Evolutionary conservation across 768 basidiomycete genomes (phyloP).

Genomic region (Lactarius akahatsu): DNA sequence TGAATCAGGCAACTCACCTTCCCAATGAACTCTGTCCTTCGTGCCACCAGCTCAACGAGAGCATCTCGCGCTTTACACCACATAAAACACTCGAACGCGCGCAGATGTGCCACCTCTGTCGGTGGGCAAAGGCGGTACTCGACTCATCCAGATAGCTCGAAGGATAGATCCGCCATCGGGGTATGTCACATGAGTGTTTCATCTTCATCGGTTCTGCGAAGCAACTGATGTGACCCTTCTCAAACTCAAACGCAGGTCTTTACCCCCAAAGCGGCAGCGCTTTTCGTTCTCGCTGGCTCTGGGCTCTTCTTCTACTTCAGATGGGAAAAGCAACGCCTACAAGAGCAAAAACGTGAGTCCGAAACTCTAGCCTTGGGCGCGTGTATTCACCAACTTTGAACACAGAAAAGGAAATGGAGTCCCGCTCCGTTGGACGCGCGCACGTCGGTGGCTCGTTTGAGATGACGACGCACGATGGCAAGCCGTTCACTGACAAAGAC

Average conservation of each 20-base stretch:
- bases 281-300: slow-evolving; percentile 81
- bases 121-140: slow-evolving; percentile 8
- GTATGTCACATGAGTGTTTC: slow-evolving; percentile 15
- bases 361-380: neutral
- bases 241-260: slow-evolving; percentile 63
- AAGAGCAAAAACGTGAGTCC: slow-evolving; percentile 69
- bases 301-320: slow-evolving; percentile 89
- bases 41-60: slow-evolving; percentile 4
- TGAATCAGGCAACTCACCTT: slow-evolving; percentile 18
- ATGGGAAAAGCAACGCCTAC: slow-evolving; percentile 76
- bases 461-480: slow-evolving; percentile 62
- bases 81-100: neutral
- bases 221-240: neutral
- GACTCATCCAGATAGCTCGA: slow-evolving; percentile 10
- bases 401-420: slow-evolving; percentile 65
- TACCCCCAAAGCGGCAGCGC: slow-evolving; percentile 76
- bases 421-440: slow-evolving; percentile 77
- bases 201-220: neutral
- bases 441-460: slow-evolving; percentile 90
- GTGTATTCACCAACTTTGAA: neutral
- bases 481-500: slow-evolving; percentile 76
- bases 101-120: neutral
- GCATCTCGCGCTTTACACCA: neutral
- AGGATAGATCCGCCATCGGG: slow-evolving; percentile 27
- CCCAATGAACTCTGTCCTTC: slow-evolving; percentile 24